Evolutionary conservation across 306 rosid genomes (phyloP).

Genomic region (Mimosa pudica): DNA sequence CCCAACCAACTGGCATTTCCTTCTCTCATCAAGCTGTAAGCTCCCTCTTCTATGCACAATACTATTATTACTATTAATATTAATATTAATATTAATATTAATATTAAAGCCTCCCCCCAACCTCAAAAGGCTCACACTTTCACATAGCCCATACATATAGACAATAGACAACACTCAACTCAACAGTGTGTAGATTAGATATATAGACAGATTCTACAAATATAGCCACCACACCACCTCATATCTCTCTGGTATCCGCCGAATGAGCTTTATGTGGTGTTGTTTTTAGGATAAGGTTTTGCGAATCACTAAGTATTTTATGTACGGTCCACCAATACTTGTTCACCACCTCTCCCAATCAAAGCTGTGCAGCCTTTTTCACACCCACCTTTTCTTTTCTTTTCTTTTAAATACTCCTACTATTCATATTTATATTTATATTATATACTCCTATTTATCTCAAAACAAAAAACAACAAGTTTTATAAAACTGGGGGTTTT

Average conservation of each 20-base stretch:
- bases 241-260: conserved; percentile 27
- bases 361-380: conserved; percentile 46
- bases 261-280: conserved; percentile 21
- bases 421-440: too few species aligned
- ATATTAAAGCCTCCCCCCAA: too few species aligned
- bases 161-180: not conserved
- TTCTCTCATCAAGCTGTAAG: conserved; percentile 23
- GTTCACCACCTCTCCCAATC: conserved; percentile 55
- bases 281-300: conserved; percentile 61
- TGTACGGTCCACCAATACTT: conserved; percentile 45
- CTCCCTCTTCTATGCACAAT: conserved; percentile 30
- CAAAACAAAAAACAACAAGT: not conserved
- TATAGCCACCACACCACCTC: not conserved
- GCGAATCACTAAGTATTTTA: conserved; percentile 38
- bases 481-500: not conserved
- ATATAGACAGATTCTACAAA: not conserved
- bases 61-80: conserved; percentile 1
- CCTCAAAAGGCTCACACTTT: conserved; percentile 37
- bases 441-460: too few species aligned
- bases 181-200: not conserved
- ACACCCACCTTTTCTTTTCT: not conserved
- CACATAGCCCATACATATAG: conserved; percentile 2
- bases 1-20: conserved; percentile 40
- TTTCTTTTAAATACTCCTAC: too few species aligned
- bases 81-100: too few species aligned